Conservation (phyloP, 2,329 filamentous ascomycete species). For the Colletotrichum agaves region DNA sequence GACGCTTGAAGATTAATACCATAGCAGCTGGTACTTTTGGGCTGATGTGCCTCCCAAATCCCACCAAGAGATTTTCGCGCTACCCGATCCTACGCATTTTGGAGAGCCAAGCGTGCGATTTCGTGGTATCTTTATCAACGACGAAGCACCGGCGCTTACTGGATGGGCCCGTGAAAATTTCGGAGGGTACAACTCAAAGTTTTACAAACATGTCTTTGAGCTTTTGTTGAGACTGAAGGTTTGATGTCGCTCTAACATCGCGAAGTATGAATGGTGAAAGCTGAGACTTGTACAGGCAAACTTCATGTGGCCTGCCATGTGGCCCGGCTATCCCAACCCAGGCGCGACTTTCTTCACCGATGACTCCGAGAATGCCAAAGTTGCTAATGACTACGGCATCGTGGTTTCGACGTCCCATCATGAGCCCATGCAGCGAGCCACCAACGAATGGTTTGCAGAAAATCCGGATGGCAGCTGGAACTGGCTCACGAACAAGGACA, state of each 20-base stretch:
- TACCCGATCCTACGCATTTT: constrained; percentile 57
- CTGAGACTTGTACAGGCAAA: constrained; percentile 57
- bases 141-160: constrained; percentile 69
- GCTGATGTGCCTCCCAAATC: constrained; percentile 65
- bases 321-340: constrained; percentile 60
- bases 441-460: constrained; percentile 56
- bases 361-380: constrained; percentile 65
- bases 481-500: constrained; percentile 66
- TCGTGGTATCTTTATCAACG: constrained; percentile 71
- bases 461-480: constrained; percentile 64
- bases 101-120: constrained; percentile 68
- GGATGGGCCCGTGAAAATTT: constrained; percentile 64
- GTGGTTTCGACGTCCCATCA: constrained; percentile 74
- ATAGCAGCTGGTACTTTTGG: constrained; percentile 64
- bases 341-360: constrained; percentile 71
- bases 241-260: too few relatives aligned
- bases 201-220: constrained; percentile 73
- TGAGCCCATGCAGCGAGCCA: constrained; percentile 72
- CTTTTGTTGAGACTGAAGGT: constrained; percentile 65
- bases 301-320: constrained; percentile 76
- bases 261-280: too few relatives aligned
- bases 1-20: neutral
- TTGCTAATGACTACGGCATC: constrained; percentile 72
- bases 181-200: constrained; percentile 63
- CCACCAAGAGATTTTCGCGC: constrained; percentile 61